Conservation (phyloP, 805 yeast genomes). For the Kluyveromyces aestuarii region DNA sequence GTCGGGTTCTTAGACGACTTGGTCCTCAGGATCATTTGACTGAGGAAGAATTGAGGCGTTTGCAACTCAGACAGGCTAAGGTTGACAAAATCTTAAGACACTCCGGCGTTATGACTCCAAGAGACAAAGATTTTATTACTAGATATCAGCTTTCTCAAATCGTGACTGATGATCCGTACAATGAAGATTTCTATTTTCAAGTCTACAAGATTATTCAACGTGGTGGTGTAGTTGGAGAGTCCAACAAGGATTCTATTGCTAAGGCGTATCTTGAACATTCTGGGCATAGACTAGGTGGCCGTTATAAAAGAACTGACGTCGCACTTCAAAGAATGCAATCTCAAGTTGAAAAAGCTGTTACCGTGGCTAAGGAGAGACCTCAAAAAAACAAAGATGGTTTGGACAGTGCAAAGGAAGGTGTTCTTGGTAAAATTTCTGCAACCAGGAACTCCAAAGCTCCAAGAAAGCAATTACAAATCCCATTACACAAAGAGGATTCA, state of each 20-base stretch:
- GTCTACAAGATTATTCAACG: slow-evolving; percentile 71
- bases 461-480: slow-evolving; percentile 69
- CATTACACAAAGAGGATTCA: slow-evolving; percentile 26
- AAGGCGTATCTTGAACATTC: slow-evolving; percentile 86
- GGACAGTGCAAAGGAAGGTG: slow-evolving; percentile 57
- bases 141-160: slow-evolving; percentile 91
- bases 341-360: slow-evolving; percentile 93
- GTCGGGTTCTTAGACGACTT: slow-evolving; percentile 19
- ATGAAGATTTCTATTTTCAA: slow-evolving; percentile 93
- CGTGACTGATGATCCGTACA: slow-evolving; percentile 94
- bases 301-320: slow-evolving; percentile 74
- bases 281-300: slow-evolving; percentile 84
- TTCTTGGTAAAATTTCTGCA: slow-evolving; percentile 79
- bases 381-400: slow-evolving; percentile 41
- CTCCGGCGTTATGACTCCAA: slow-evolving; percentile 93
- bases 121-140: slow-evolving; percentile 92
- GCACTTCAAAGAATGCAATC: slow-evolving; percentile 97
- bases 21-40: slow-evolving; percentile 34
- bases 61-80: slow-evolving; percentile 61
- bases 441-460: slow-evolving; percentile 79
- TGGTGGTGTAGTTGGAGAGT: slow-evolving; percentile 32
- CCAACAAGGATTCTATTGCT: slow-evolving; percentile 72
- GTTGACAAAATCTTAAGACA: slow-evolving; percentile 67
- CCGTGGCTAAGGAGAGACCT: slow-evolving; percentile 85
- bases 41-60: slow-evolving; percentile 64